phyloP scores from a whole-genome alignment of 148 eudicot species.

The Fagopyrum homotropicum region DNA sequence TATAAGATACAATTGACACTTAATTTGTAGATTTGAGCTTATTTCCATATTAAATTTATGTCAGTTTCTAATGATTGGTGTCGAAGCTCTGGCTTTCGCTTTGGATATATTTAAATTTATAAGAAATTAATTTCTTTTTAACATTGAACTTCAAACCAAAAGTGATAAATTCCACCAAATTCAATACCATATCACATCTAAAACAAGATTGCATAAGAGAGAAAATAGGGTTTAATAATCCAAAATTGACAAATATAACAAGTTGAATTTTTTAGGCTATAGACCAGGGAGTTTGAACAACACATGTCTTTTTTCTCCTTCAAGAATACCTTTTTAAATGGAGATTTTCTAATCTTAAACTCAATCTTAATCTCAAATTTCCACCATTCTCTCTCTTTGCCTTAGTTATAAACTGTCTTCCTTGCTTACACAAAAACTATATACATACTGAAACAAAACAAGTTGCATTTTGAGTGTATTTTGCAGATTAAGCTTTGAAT shows the following conservation, averaged over 20 bases:
- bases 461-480: background rate
- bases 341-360: conserved; percentile 1
- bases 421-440: background rate
- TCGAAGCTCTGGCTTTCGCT: too few relatives aligned
- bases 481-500: background rate
- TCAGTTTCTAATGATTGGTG: too few relatives aligned
- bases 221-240: background rate
- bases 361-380: background rate
- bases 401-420: background rate
- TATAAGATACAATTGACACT: too few relatives aligned
- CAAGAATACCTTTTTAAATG: background rate
- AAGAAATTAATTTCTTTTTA: too few relatives aligned
- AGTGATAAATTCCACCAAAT: too few relatives aligned
- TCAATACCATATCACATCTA: background rate
- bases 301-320: background rate
- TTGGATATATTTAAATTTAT: too few relatives aligned
- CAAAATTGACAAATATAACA: conserved; percentile 7
- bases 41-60: too few relatives aligned
- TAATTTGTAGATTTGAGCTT: too few relatives aligned
- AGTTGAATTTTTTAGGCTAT: background rate
- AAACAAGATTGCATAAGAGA: background rate
- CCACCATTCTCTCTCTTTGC: background rate
- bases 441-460: background rate
- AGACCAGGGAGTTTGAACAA: conserved; percentile 4
- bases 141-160: too few relatives aligned